Base-by-base conservation (phyloP, 805 yeast genomes). In the Candida khao-thaluensis region DNA sequence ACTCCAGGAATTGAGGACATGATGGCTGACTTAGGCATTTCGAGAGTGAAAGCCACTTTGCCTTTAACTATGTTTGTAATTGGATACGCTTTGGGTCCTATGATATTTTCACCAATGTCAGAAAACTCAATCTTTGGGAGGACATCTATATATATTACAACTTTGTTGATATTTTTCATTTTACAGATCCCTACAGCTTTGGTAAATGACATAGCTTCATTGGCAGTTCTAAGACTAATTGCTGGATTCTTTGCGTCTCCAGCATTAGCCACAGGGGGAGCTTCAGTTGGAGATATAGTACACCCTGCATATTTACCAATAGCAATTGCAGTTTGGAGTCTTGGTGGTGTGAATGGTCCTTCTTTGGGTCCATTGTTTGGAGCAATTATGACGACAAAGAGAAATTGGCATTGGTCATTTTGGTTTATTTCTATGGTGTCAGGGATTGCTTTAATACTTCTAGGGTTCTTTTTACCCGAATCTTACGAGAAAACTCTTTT, bases 61-160 rank as follows among this genome's bases (percentile, higher is more conserved):
- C 79, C 81, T 3, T 62, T 81, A 47, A 64, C 82, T 0, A 42
- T 78, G 34, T 81, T 74, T 46, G 81, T 80, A 9, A 51, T 79
- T 20, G 86, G 84, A 9, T 79, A 79, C 49, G 85, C 80, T 40
- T 35, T 78, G 17, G 85, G 85, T 1, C 83, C 85, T 1, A 64
- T 79, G 66, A 41, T 79, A 2, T 73, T 77, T 34, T 73, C 82
- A 0, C 85, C 85, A 5, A 48, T 79, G 43, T 71, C 81, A 7
- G 85, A 80, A 52, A 66, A 74, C 35, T 74, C 80, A 2, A 51
- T 57, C 2, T 53, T 76, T 39, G 85, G 85, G 11, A 67, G 85
- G 44, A 75, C 73, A 38, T 57, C 66, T 21, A 66, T 77, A 32
- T 79, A 78, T 45, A 63, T 72, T 24, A 30, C 60, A 17, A 69